A percentile compares a stretch with the other conserved stretches of the same genome.
Conservation (phyloP, 495 filamentous ascomycete species). For the Barbatosphaeria neglecta region DNA sequence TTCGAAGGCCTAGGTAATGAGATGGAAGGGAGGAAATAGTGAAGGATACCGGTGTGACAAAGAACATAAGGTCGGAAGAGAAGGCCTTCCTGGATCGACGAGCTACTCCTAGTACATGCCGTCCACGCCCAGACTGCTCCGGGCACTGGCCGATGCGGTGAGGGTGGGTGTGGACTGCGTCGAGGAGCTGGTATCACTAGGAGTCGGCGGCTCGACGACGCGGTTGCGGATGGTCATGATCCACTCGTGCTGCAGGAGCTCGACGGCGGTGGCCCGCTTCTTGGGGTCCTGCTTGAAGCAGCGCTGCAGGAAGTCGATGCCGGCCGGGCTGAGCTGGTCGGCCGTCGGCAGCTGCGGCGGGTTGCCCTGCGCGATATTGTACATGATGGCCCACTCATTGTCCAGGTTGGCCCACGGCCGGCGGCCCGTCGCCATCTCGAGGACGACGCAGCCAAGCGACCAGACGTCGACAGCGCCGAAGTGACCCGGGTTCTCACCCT, state of each 20-base stretch:
- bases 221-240: constrained; percentile 54
- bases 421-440: constrained; percentile 94
- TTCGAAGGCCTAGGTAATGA: too few relatives aligned
- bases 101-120: constrained; percentile 1
- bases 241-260: constrained; percentile 93
- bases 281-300: constrained; percentile 84
- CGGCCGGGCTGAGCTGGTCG: constrained; percentile 74
- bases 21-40: too few relatives aligned
- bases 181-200: constrained; percentile 32
- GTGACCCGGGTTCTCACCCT: constrained; percentile 63
- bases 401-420: constrained; percentile 95
- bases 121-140: constrained; percentile 1
- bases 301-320: constrained; percentile 76
- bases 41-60: too few relatives aligned
- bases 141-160: constrained; percentile 2
- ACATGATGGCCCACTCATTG: constrained; percentile 99
- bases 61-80: too few relatives aligned
- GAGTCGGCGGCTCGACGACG: constrained; percentile 43
- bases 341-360: constrained; percentile 67
- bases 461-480: constrained; percentile 89
- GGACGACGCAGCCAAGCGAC: constrained; percentile 92
- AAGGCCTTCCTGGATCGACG: too few relatives aligned
- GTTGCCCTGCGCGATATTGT: constrained; percentile 96
- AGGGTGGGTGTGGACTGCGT: constrained; percentile 23
- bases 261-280: constrained; percentile 68